Base-by-base conservation (phyloP, 1,284 basidiomycete species). In the Schizophyllum amplum region DNA sequence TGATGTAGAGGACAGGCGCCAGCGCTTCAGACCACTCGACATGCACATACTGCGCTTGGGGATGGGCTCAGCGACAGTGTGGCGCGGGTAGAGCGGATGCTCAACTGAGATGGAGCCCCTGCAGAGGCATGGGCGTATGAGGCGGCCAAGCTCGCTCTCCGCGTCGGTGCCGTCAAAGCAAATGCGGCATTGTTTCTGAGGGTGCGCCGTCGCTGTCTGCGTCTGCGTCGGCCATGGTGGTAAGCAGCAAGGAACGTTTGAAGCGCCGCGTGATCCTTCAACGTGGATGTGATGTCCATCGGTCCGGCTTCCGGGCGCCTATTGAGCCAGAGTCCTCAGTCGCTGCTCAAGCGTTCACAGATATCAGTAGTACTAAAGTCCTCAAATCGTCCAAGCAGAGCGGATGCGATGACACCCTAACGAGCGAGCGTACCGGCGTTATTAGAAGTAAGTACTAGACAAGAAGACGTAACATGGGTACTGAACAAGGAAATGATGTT, bases 61-160 rank as follows among this genome's bases (percentile, higher is more conserved):
- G 48, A 11, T 11, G 23, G 47, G 46, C 26, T 51, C 20, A 49
- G 47, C 22, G 47, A 46, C 49, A 47, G 47, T 58, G 25, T 56
- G 53, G 42, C 59, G 26, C 53, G 53, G 27, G 53, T 42, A 7
- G 57, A 73, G 24, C 48, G 48, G 9, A 21, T 50, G 48, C 85
- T 68, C 69, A 90, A 42, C 87, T 61, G 82, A 86, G 55, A 91
- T 89, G n/a, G 85, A 83, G 25, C 89, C 89, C 60, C 79, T 84
- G 71, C 88, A 92, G 1, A 85, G 77, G 68, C 89, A 91, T 5
- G 89, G 88, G 46, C 83, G 79, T 62, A 90, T 87, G 58, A 90
- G 79, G 56, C 82, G 78, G 5, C 88, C 88, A 33, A 85, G 74
- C 55, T 81, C 75, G 4, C 66, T 70, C 64, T 87, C 85, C 51